phyloP scores from a whole-genome alignment of 148 eudicot genomes.

The Rhododendron mucronatum region DNA sequence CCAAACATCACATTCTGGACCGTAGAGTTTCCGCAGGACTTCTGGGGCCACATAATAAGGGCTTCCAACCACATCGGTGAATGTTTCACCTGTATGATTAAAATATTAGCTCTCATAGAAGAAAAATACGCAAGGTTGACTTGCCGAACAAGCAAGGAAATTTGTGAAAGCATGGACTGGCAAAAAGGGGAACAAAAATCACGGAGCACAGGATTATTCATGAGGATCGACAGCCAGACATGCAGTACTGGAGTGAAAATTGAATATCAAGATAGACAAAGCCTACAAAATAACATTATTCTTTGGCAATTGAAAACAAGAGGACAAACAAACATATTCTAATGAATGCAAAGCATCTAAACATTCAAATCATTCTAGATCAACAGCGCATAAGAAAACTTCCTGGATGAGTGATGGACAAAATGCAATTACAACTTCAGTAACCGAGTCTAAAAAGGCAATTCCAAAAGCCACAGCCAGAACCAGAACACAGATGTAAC shows the following conservation, averaged over 20 bases:
- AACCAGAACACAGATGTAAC: background rate
- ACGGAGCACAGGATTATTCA: background rate
- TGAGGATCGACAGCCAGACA: background rate
- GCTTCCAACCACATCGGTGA: slow-evolving; percentile 38
- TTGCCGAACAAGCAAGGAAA: background rate
- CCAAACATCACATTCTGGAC: slow-evolving; percentile 42
- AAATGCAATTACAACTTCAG: background rate
- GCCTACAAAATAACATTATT: background rate
- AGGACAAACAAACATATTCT: background rate
- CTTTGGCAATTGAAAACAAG: background rate
- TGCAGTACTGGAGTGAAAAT: background rate
- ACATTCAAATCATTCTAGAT: background rate
- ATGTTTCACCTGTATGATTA: slow-evolving; percentile 31
- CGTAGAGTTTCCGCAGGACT: slow-evolving; percentile 34
- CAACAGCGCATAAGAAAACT: background rate
- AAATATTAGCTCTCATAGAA: slow-evolving; percentile 8
- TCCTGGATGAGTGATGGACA: background rate
- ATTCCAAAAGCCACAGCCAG: background rate
- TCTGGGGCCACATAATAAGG: slow-evolving; percentile 47
- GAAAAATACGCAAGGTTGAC: background rate
- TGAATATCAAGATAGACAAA: background rate
- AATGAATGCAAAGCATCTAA: background rate
- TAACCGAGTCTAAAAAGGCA: background rate
- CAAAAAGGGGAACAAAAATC: background rate
- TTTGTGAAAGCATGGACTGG: background rate